Evolutionary conservation across 2,329 filamentous ascomycete species (phyloP), one percentile per base, ranked within the genome.

Genomic region (Mycosphaerella sp.): DNA sequence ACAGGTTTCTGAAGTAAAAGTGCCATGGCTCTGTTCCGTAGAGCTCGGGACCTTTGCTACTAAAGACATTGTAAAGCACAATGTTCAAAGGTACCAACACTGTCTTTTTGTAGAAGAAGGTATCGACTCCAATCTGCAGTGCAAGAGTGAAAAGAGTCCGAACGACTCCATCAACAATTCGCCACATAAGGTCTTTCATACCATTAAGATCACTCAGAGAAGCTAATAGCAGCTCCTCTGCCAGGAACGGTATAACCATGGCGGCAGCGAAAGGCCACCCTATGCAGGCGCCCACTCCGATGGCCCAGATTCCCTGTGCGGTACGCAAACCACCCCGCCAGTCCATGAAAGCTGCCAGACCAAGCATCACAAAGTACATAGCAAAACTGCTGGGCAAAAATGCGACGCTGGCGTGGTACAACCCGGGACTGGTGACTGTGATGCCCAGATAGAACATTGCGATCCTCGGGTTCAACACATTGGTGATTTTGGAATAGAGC

Each of bases 21-120:
- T 91, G 86, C 93, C 92, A 97, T 1, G 92, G 89, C 72, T 98
- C 93, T 0, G 89, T 95, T 43, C 93, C 93, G 66, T 96, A 98
- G 36, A 98, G 87, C 52, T 95, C 82, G 0, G 93, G 93, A 14
- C 67, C 93, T 67, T 78, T 80, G 32, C 84, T 87, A 6, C 87
- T 87, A 68, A 98, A 92, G 42, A 98, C 82, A 69, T 98, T 98
- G 78, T 98, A 98, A 60, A 86, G 82, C 65, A 98, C 84, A 66
- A 98, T 97, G 67, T 96, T 96, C 78, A 89, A 87, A 0, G 90
- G 84, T 6, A 95, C 89, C 39, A 91, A 71, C 3, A 83, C 84
- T 6, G 86, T 61, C 66, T 88, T 88, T 60, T 82, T 84, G 73
- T 95, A 97, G 70, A 95, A 95, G 70, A 95, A 95, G 11, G 84